These are phyloP conservation scores for Xylaria sp. DNA, from an alignment of 2,329 filamentous ascomycete genomes.

Conservation along the genomic window DNA sequence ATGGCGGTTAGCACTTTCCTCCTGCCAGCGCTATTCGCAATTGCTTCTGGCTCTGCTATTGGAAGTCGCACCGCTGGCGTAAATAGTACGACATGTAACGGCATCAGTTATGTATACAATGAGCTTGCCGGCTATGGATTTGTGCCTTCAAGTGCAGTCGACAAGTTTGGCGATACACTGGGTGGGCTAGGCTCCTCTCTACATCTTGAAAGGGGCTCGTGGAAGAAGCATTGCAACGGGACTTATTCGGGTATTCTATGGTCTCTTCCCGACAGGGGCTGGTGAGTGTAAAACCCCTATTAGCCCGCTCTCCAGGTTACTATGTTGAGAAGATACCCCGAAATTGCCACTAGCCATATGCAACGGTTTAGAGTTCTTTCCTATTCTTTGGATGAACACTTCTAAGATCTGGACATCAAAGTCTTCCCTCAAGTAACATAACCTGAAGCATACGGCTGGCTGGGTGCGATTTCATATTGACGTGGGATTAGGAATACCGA, in stretches of 20 bases:
- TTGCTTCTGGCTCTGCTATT: slow-evolving; percentile 26
- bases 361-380: background rate
- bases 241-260: slow-evolving; percentile 72
- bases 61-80: slow-evolving; percentile 31
- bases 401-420: background rate
- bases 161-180: slow-evolving; percentile 76
- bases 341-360: too few relatives aligned
- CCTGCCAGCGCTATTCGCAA: background rate
- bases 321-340: background rate
- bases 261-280: slow-evolving; percentile 74
- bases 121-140: slow-evolving; percentile 74
- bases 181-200: slow-evolving; percentile 74
- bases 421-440: background rate
- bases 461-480: background rate
- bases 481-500: slow-evolving; percentile 68
- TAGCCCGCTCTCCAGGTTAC: background rate
- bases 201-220: slow-evolving; percentile 64
- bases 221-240: slow-evolving; percentile 63
- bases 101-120: slow-evolving; percentile 72
- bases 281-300: slow-evolving; percentile 54
- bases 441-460: background rate
- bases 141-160: slow-evolving; percentile 66
- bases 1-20: background rate
- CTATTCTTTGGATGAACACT: background rate
- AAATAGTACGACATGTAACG: slow-evolving; percentile 62